Conservation (phyloP, 179 eudicot species). For the Silene noctiflora region DNA sequence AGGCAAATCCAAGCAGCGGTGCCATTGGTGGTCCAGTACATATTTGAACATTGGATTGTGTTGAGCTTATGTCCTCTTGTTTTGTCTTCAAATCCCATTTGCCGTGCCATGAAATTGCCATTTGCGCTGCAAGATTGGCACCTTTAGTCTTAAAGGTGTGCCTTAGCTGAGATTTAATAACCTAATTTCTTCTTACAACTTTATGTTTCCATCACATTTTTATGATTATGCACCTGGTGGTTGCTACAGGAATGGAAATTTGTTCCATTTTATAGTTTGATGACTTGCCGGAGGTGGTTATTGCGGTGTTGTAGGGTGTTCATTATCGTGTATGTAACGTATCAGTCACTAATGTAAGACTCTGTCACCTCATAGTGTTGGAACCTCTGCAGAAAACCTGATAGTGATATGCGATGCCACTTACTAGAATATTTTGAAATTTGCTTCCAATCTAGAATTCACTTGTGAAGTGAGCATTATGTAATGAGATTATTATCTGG, state of each 20-base stretch:
- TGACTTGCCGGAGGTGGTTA: constrained; percentile 54
- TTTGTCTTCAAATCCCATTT: constrained; percentile 15
- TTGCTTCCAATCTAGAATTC: constrained; percentile 22
- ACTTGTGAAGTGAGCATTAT: constrained; percentile 16
- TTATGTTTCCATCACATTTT: constrained; percentile 23
- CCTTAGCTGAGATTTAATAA: constrained; percentile 23
- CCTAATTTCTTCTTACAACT: constrained; percentile 18
- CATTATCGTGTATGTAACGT: constrained; percentile 25
- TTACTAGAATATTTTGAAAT: constrained; percentile 15
- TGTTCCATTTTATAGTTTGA: constrained; percentile 25
- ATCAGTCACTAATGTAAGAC: constrained; percentile 23
- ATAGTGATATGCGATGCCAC: constrained; percentile 28
- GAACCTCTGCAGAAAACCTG: constrained; percentile 29
- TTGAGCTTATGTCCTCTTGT: not conserved
- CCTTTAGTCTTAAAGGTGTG: constrained; percentile 20
- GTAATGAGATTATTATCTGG: constrained; percentile 19
- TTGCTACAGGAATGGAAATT: constrained; percentile 26
- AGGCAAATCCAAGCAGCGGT: constrained; percentile 49
- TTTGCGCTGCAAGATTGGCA: constrained; percentile 16
- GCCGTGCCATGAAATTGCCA: constrained; percentile 22
- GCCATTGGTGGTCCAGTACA: constrained; percentile 53
- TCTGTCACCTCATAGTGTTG: constrained; percentile 16
- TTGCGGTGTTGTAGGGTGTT: constrained; percentile 18
- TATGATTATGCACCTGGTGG: constrained; percentile 43
- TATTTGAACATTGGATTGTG: constrained; percentile 33